A percentile compares a stretch with the other conserved stretches of the same genome.
phyloP scores from a whole-genome alignment of 164 flowering plant species.

The Annona squamosa region DNA sequence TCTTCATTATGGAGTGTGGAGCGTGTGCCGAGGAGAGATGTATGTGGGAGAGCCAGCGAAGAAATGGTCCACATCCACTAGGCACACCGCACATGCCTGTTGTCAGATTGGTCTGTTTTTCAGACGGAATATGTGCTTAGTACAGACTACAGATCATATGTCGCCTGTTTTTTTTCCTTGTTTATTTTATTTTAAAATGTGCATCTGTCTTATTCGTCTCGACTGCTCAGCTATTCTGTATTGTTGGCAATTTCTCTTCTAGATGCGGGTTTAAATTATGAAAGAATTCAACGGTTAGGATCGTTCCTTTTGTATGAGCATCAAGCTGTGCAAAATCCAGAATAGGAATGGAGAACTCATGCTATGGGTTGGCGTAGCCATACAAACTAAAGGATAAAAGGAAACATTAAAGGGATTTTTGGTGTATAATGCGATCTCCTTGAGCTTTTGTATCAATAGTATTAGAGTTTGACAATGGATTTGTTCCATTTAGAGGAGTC shows the following conservation, averaged over 20 bases:
- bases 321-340: neutral
- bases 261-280: neutral
- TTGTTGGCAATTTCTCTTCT: neutral
- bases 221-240: too few species aligned
- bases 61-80: neutral
- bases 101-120: neutral
- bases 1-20: neutral
- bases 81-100: neutral
- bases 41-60: neutral
- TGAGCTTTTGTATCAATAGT: too few species aligned
- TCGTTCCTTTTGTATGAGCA: neutral
- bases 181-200: too few species aligned
- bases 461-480: too few species aligned
- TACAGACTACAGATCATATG: too few species aligned
- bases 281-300: neutral
- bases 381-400: too few species aligned
- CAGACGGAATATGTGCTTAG: too few species aligned
- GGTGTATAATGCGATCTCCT: too few species aligned
- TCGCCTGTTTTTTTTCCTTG: too few species aligned
- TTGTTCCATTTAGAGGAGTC: too few species aligned
- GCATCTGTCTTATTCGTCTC: too few species aligned
- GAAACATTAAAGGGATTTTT: too few species aligned
- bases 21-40: neutral
- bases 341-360: neutral
- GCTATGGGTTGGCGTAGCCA: neutral